A percentile compares a stretch with the other conserved stretches of the same genome.
These are phyloP conservation scores for Linnemannia zychae DNA, from an alignment of 192 early-diverging fungal genomes.

Conservation along the genomic window DNA sequence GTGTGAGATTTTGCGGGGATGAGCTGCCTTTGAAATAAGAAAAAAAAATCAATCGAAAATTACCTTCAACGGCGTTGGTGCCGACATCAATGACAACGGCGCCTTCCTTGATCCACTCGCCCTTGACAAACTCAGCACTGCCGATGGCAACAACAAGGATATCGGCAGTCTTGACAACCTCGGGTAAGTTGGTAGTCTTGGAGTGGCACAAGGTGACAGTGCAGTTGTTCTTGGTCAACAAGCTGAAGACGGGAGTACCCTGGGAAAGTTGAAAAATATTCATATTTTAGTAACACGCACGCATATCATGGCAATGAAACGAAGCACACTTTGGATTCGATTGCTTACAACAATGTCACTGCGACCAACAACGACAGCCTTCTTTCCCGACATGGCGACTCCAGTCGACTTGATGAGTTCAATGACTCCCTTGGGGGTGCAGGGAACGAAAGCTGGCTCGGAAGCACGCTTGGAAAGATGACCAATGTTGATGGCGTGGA, in stretches of 20 bases:
- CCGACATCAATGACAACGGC: conserved; percentile 98
- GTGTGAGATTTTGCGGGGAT: background rate
- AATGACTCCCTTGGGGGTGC: conserved; percentile 97
- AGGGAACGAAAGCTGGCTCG: conserved; percentile 90
- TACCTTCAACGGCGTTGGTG: conserved; percentile 89
- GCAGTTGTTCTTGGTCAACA: conserved; percentile 87
- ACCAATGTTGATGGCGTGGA: conserved; percentile 96
- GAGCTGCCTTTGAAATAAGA: background rate
- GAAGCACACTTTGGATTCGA: background rate
- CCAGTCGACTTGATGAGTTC: conserved; percentile 82
- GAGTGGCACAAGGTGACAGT: conserved; percentile 98
- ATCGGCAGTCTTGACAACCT: conserved; percentile 84
- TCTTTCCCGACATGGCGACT: conserved; percentile 82
- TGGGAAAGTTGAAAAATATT: conserved; percentile 22
- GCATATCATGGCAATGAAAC: background rate
- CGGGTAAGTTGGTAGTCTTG: conserved; percentile 79
- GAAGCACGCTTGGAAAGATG: conserved; percentile 86
- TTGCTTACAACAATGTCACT: conserved; percentile 94
- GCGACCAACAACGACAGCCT: conserved; percentile 94
- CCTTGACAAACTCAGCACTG: conserved; percentile 83
- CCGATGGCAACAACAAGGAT: conserved; percentile 95
- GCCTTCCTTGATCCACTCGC: conserved; percentile 94
- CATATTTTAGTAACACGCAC: background rate
- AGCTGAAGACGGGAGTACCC: conserved; percentile 87
- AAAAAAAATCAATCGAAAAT: background rate